Evolutionary conservation across 768 basidiomycete species (phyloP), one percentile per base, ranked within the genome.

Genomic region (Rhizopogon sp.): DNA sequence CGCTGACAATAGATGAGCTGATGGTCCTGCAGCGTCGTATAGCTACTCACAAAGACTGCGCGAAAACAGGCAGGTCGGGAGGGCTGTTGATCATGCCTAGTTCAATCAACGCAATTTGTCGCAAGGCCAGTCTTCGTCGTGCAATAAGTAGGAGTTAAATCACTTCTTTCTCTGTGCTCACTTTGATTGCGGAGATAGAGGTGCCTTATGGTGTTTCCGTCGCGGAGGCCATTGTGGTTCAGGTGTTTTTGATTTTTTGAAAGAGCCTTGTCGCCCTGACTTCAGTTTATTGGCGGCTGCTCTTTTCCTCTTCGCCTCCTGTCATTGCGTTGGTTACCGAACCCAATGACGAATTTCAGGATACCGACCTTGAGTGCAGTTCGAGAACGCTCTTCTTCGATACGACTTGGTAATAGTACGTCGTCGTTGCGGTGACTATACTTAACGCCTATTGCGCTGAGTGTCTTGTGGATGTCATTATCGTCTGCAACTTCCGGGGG

Each of bases 351-450:
- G 7, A 35, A 28, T 31, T n/a, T 2, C 37, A 37, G 8, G 47
- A 43, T 16, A 59, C 67, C 10, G 56, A 84, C 85, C 69, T 79
- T 69, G 29, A 84, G 66, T 14, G 79, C 78, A 20, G 75, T 77
- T 56, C 76, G 79, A 3, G 83, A 77, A 43, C 82, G 77, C 60
- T 83, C 79, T 51, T 83, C 82, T 62, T 89, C 88, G 28, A 91
- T 82, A 8, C 76, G 76, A 63, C 83, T 92, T 3, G 85, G 80
- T 7, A 76, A 74, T 13, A 93, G 73, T 13, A 92, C 73, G 17
- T 85, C 79, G 52, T 88, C 85, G 58, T 93, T 92, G 22, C 79
- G 76, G 62, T 92, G 90, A 33, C 80, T 87, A 58, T 92, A 93
- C 50, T 75, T 77, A 4, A 89, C 81, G 2, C 87, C 88, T 28